Conservation (phyloP, 139 green algal genomes). For the Chlorokybus atmophyticus region DNA sequence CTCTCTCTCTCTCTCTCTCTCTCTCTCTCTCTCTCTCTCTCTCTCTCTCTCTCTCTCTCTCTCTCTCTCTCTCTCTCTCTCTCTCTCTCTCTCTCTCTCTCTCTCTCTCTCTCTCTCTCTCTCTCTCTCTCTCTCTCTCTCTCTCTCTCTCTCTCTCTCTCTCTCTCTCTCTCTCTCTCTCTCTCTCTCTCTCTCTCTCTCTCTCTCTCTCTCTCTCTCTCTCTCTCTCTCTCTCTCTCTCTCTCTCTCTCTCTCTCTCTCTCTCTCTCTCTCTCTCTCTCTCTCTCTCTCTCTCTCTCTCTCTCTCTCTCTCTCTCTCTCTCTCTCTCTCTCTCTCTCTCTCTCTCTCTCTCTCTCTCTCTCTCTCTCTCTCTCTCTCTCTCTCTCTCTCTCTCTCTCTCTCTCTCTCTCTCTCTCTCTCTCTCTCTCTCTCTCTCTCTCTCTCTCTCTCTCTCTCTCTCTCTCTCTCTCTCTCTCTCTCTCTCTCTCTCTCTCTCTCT, state of each 20-base stretch:
- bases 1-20: conserved; percentile 3
- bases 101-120: conserved; percentile 3
- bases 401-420: conserved; percentile 3
- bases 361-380: conserved; percentile 3
- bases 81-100: conserved; percentile 3
- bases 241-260: conserved; percentile 3
- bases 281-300: conserved; percentile 3
- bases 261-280: conserved; percentile 3
- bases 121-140: conserved; percentile 3
- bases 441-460: conserved; percentile 3
- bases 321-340: conserved; percentile 3
- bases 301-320: conserved; percentile 3
- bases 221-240: conserved; percentile 3
- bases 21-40: conserved; percentile 3
- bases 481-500: conserved; percentile 3
- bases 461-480: conserved; percentile 3
- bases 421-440: conserved; percentile 3
- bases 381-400: conserved; percentile 3
- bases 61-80: conserved; percentile 3
- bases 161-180: conserved; percentile 3
- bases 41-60: conserved; percentile 3
- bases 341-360: conserved; percentile 3
- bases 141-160: conserved; percentile 3
- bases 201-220: conserved; percentile 3
- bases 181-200: conserved; percentile 3